Evolutionary conservation across 2,329 filamentous ascomycete species (phyloP), one percentile per base, ranked within the genome.

Genomic region (Penicillium sp.): DNA sequence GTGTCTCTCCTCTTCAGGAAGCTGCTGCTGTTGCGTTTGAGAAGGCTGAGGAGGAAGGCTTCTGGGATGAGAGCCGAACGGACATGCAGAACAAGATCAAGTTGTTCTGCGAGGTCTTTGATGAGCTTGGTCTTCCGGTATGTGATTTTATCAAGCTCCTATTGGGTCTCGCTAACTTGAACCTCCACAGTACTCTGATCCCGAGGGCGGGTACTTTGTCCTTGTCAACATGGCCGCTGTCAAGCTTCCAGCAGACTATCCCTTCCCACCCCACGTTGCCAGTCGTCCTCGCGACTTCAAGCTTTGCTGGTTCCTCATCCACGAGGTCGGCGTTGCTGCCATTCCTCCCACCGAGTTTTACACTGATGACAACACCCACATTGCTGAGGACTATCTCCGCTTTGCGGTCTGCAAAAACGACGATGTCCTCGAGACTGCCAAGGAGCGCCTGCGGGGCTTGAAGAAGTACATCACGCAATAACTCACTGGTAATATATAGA

Each of bases 311-410:
- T 97, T 97, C 77, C 77, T 97, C 65, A 99, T 99, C 75, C 92
- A 92, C 72, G 93, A 99, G 78, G 80, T 99, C 18, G 94, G 94
- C 9, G 91, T 99, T 27, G 94, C 94, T 3, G 92, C 93, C 8
- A 97, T 99, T 58, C 94, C 94, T 16, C 94, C 94, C 0, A 96
- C 92, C 0, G 94, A 99, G 74, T 99, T 99, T 74, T 97, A 97
- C 72, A 97, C 93, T 0, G 87, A 90, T 16, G 77, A 75, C 41
- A 96, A 96, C 68, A 85, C 89, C 27, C 85, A 89, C 66, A 85
- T 97, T 64, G 94, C 90, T 0, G 90, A 97, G 79, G 88, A 97
- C 66, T 99, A 95, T 77, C 81, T 99, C 67, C 83, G 94, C 22
- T 97, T 97, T 71, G 94, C 94, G 0, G 92, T 99, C 1, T 99